These are phyloP conservation scores for Herpetomonas samuelpessoai DNA, from an alignment of 208 protist species.

Conservation along the genomic window DNA sequence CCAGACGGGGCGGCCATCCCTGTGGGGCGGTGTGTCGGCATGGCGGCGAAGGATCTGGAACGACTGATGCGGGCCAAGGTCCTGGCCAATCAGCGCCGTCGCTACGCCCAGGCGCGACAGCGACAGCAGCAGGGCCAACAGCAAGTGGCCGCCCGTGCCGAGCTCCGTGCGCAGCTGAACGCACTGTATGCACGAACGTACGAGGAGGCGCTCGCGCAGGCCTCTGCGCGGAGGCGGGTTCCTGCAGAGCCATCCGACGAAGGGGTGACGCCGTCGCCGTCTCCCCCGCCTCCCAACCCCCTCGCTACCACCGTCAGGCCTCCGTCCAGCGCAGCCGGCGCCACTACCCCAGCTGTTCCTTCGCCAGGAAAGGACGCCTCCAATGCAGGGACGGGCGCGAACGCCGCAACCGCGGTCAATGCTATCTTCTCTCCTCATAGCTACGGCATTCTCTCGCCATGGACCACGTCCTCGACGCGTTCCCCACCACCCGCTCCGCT, in stretches of 20 bases:
- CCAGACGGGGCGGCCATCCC: background rate
- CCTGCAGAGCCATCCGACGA: too few species aligned
- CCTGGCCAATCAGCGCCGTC: conserved; percentile 31
- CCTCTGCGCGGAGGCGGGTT: too few species aligned
- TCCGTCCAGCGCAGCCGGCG: too few species aligned
- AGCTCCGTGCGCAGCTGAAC: conserved; percentile 33
- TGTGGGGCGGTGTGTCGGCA: conserved; percentile 18
- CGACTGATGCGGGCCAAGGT: conserved; percentile 46
- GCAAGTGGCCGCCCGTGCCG: conserved; percentile 22
- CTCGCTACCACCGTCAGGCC: conserved; percentile 2
- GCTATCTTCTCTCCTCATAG: too few species aligned
- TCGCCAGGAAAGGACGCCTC: background rate
- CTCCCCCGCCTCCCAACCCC: background rate
- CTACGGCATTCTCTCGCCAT: background rate
- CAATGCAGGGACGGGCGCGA: background rate
- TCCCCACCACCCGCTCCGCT: background rate
- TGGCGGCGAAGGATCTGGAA: conserved; percentile 52
- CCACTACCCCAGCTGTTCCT: too few species aligned
- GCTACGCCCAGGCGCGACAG: conserved; percentile 32
- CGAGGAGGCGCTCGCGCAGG: background rate
- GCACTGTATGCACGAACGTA: conserved; percentile 44
- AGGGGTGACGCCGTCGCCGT: background rate
- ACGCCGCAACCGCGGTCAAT: too few species aligned
- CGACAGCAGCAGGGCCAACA: conserved; percentile 24
- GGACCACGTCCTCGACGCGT: background rate